These are phyloP conservation scores for Amanita pallidorosea DNA, from an alignment of 768 basidiomycete species.

Conservation along the genomic window DNA sequence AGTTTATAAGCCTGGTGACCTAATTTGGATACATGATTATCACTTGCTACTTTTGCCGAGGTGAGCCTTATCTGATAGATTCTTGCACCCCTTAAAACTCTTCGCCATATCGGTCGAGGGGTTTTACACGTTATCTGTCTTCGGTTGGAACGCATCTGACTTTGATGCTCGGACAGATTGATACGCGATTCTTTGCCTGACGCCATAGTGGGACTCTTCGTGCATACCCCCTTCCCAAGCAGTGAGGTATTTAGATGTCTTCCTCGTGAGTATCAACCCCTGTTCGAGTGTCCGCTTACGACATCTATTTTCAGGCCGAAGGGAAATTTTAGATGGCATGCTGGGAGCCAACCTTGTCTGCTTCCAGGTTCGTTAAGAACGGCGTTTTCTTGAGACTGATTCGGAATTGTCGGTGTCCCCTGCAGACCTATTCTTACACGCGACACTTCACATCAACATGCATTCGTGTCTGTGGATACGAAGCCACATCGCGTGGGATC, in stretches of 20 bases:
- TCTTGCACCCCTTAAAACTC: background rate
- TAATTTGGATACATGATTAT: conserved; percentile 94
- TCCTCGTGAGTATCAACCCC: conserved; percentile 48
- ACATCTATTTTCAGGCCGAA: conserved; percentile 41
- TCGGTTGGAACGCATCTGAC: background rate
- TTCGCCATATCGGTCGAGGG: background rate
- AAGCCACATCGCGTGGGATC: conserved; percentile 60
- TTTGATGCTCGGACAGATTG: conserved; percentile 27
- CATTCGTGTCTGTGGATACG: conserved; percentile 93
- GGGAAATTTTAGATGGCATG: conserved; percentile 96
- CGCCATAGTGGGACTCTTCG: conserved; percentile 80
- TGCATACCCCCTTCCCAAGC: conserved; percentile 97
- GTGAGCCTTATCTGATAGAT: conserved; percentile 14
- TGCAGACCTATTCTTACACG: conserved; percentile 82
- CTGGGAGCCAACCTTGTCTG: conserved; percentile 93
- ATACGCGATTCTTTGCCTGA: conserved; percentile 62
- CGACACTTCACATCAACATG: conserved; percentile 93
- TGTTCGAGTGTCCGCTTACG: background rate
- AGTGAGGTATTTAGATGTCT: conserved; percentile 93
- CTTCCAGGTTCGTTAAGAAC: conserved; percentile 56
- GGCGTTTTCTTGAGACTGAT: background rate
- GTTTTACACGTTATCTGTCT: conserved; percentile 1
- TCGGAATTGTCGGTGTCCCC: background rate
- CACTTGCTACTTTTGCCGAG: conserved; percentile 85
- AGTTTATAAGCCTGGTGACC: conserved; percentile 79